These are phyloP conservation scores for Theileria sp. DNA, from an alignment of 169 alveolate species.

Conservation along the genomic window DNA sequence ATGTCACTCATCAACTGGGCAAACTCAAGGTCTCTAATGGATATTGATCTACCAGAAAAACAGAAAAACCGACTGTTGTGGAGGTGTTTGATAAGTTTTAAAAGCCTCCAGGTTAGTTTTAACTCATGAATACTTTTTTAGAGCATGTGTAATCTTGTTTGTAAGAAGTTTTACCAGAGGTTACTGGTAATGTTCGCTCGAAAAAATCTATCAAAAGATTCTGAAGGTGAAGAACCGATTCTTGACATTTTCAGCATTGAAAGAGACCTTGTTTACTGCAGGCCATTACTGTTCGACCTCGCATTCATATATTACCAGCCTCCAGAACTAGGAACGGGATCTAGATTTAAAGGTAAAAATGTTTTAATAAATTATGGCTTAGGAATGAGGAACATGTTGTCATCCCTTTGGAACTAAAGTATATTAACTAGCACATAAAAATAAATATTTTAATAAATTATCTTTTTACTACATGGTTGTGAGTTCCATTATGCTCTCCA, in stretches of 20 bases:
- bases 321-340: constrained; percentile 31
- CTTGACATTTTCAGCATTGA: constrained; percentile 29
- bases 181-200: constrained; percentile 53
- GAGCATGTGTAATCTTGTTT: constrained; percentile 10
- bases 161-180: constrained; percentile 41
- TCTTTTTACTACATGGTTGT: constrained; percentile 19
- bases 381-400: constrained; percentile 53
- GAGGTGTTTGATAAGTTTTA: constrained; percentile 62
- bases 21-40: constrained; percentile 60
- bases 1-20: constrained; percentile 71
- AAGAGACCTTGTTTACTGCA: constrained; percentile 40
- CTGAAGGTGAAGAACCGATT: neutral
- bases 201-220: neutral
- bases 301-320: constrained; percentile 64
- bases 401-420: constrained; percentile 51
- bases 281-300: constrained; percentile 60
- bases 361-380: neutral
- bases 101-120: constrained; percentile 48
- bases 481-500: constrained; percentile 85
- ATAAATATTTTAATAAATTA: neutral
- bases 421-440: neutral
- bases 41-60: constrained; percentile 27
- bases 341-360: constrained; percentile 33
- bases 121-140: neutral
- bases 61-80: constrained; percentile 49